phyloP scores from a whole-genome alignment of 1,284 basidiomycete species.

The Cryptococcus maquisensis region DNA sequence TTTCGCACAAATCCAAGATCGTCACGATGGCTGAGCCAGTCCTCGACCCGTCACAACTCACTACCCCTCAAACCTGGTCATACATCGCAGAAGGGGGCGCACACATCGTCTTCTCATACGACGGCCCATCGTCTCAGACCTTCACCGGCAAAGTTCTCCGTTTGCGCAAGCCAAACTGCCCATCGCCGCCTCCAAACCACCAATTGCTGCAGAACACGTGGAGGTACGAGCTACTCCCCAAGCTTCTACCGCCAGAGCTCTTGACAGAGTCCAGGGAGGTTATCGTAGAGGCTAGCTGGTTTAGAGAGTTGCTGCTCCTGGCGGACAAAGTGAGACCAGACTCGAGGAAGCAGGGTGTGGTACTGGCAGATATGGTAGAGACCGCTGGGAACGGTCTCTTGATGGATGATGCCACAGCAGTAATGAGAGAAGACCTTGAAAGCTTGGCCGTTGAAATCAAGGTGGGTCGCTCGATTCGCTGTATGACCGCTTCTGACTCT shows the following conservation, averaged over 20 bases:
- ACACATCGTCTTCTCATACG: slow-evolving; percentile 77
- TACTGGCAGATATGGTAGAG: slow-evolving; percentile 47
- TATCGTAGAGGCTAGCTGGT: slow-evolving; percentile 60
- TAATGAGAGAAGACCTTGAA: slow-evolving; percentile 8
- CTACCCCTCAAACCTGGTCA: slow-evolving; percentile 60
- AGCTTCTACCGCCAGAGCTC: slow-evolving; percentile 57
- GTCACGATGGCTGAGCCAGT: background rate
- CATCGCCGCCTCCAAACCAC: slow-evolving; percentile 3
- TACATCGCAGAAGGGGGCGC: slow-evolving; percentile 88
- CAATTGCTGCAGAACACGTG: slow-evolving; percentile 17
- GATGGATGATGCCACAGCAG: slow-evolving; percentile 49
- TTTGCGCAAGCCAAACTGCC: slow-evolving; percentile 57
- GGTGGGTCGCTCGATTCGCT: slow-evolving; percentile 50
- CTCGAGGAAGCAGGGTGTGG: slow-evolving; percentile 55
- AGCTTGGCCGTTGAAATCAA: slow-evolving; percentile 79
- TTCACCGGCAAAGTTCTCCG: slow-evolving; percentile 68
- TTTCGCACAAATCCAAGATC: background rate
- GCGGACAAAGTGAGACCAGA: slow-evolving; percentile 57
- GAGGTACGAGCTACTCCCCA: slow-evolving; percentile 29
- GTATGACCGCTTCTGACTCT: background rate
- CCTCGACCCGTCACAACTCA: slow-evolving; percentile 10
- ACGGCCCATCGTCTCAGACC: slow-evolving; percentile 52
- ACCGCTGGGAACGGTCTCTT: slow-evolving; percentile 62
- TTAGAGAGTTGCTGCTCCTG: slow-evolving; percentile 54
- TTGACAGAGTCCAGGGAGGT: slow-evolving; percentile 59